Evolutionary conservation across 2,329 filamentous ascomycete genomes (phyloP), one percentile per base, ranked within the genome.

Genomic region (Fusarium zealandicum): DNA sequence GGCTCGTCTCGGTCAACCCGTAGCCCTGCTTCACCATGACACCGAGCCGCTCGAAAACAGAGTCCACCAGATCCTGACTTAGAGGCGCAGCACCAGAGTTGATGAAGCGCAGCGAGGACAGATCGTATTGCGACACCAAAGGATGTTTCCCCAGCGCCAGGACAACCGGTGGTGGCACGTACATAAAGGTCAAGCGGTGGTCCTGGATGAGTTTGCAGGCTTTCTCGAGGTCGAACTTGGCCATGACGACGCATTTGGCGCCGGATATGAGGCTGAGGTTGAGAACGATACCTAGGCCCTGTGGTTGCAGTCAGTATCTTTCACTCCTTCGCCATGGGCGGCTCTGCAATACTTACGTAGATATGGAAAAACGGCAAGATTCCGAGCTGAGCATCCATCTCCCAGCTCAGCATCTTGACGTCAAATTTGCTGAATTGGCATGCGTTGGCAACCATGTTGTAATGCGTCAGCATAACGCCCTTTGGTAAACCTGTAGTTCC

Each of bases 401-500:
- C 79, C 8, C 85, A 85, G 67, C 83, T 82, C 2, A 77, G 69
- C 1, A 83, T 81, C 1, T 75, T 77, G 2, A 75, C 77, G 51
- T 92, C 88, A 5, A 80, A 75, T 20, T 74, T 68, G 1, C 72
- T 71, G 22, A 80, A 69, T 73, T 90, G 87, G 25, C 83, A 63
- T 6, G 86, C 70, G 72, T 96, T 96, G 54, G 90, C 78, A 10
- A 96, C 83, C 54, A 96, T 87, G 71, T 97, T 97, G 61, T 77
- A 73, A 73, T 98, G 93, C 7, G 86, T 89, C 27, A 97, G 79
- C 83, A 91, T 90, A 12, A 97, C 93, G 13, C 93, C 93, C 74
- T 98, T 98, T 0, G 93, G 93, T 43, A 92, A 77, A 2, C 93
- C 93, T 0, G 93, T 97, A 0, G 93, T 98, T 7, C 93, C 93